Base-by-base conservation (phyloP, 768 basidiomycete genomes). In the Hortiboletus flavorubellus region DNA sequence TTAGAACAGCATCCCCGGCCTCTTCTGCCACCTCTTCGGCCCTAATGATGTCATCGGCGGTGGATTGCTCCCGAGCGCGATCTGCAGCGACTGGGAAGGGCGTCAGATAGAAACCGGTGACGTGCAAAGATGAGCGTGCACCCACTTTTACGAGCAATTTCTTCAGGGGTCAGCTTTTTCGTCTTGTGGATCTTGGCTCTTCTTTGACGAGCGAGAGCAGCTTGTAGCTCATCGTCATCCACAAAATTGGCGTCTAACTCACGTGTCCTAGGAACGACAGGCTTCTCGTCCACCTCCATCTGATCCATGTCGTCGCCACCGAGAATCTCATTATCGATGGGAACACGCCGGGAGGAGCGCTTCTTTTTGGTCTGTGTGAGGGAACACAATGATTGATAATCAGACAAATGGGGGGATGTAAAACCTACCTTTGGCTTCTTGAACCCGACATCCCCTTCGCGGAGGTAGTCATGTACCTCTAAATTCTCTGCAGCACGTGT, bases 151-250 rank as follows among this genome's bases (percentile, higher is more conserved):
- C 78, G 76, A 2, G 91, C 92, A 23, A 95, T 74, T 62, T 96
- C 86, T 64, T 97, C 93, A 0, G 92, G 87, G 4, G 86, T 80
- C 14, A 87, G 51, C 64, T 89, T 92, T 67, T 90, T 87, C 21
- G 79, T 61, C 68, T 89, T 92, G 65, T 82, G 84, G 5, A 93
- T 76, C 62, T 90, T 91, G 46, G 88, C 87, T 64, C 89, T 83
- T 54, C 97, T 81, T 55, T 91, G 85, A 10, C 91, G 84, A 35
- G 96, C 87, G 55, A 98, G 78, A 29, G 91, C 92, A 40, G 91
- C 90, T 77, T 98, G 95, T 41, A 99, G 82, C 65, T 99, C 97
- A 71, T 99, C 97, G 71, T 99, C 97, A 73, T 98, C 97, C 59
- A 98, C 88, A 72, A 97, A 92, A 73, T 96, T 96, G 63, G 80